Evolutionary conservation across 106 monocot genomes (phyloP), one percentile per base, ranked within the genome.

Genomic region (Cymbidium sinense): DNA sequence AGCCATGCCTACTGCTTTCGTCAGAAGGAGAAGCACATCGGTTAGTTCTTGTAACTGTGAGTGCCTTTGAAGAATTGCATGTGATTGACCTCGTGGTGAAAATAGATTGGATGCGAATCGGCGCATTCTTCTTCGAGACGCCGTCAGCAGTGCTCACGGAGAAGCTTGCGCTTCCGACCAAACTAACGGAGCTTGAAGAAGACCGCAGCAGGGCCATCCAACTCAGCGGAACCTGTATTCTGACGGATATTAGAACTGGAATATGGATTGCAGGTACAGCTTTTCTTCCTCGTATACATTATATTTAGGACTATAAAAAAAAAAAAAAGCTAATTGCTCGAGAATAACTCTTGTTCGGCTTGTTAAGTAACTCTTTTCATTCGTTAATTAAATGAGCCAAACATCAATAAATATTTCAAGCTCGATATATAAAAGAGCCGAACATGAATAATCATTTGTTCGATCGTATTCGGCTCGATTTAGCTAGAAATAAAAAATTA

Each of bases 61-160:
- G 35, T 20, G n/a, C n/a, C 20, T 69, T 34, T 69, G 34, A 62
- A 67, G 34, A 29, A 33, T 4, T 15, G 33, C 34, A 21, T 71
- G 8, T 74, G 35, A 74, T 74, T 44, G 71, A 71, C 8, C n/a
- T 39, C 2, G 7, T 25, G 8, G n/a, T 47, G 9, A 35, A 74
- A 43, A 70, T 25, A 91, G 88, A 91, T 80, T 91, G 91, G 91
- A 88, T 91, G 88, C 79, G 91, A 44, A 91, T 91, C 25, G 91
- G 91, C 0, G 91, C 91, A 6, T 91, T 88, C 84, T 86, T 50
- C 76, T 79, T 91, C 43, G 86, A 91, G 0, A 86, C 91, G 1
- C 77, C 84, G 2, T 31, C 43, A 23, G 91, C 91, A 4, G 23
- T 91, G 76, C 80, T 91, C 36, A 81, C 67, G 31, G 91, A 91